Conservation (phyloP, 192 early-diverging fungal species). For the Pecoramyces ruminantium region DNA sequence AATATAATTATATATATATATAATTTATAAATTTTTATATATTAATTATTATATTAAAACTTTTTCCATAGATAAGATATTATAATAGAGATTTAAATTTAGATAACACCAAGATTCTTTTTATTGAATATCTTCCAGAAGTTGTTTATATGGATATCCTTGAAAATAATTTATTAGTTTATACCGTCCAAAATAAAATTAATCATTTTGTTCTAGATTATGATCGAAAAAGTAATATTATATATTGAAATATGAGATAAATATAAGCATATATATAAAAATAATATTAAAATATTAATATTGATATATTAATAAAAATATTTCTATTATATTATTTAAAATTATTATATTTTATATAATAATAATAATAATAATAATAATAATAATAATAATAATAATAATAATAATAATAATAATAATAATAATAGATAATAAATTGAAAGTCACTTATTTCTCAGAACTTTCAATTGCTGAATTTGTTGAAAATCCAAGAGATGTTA, state of each 20-base stretch:
- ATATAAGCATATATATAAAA: no score
- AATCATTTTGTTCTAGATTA: slow-evolving; percentile 17
- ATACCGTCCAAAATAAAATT: slow-evolving; percentile 37
- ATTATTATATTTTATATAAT: no score
- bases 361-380: no score
- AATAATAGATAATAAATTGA: not conserved
- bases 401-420: not conserved
- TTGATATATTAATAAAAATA: no score
- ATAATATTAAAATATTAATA: no score
- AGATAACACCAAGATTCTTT: slow-evolving; percentile 42
- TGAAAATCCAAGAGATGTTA: not conserved
- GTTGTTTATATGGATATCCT: slow-evolving; percentile 30
- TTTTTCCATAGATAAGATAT: slow-evolving; percentile 32
- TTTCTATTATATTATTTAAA: no score
- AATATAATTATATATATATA: not conserved
- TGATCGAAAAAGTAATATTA: not conserved
- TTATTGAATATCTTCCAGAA: slow-evolving; percentile 23
- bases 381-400: no score
- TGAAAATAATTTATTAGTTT: slow-evolving; percentile 37
- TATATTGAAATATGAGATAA: no score
- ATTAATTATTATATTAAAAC: not conserved
- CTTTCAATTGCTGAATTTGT: not conserved
- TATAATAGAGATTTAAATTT: slow-evolving; percentile 58
- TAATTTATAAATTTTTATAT: slow-evolving; percentile 1
- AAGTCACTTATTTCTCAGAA: not conserved